These are phyloP conservation scores for Parmelia sp. DNA, from an alignment of 495 filamentous ascomycete genomes.

Conservation along the genomic window DNA sequence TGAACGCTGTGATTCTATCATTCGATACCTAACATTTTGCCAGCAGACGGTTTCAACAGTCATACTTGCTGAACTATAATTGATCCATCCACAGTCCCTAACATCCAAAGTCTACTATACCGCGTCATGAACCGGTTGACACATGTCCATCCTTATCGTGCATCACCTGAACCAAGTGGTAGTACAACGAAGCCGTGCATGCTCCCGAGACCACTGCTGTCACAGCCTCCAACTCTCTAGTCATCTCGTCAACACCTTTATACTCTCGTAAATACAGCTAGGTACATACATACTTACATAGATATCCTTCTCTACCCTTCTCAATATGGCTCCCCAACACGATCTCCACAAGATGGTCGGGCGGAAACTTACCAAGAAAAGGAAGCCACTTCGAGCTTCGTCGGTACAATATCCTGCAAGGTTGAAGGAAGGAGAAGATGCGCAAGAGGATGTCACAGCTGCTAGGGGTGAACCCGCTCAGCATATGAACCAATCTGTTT, in stretches of 20 bases:
- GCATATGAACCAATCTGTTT: conserved; percentile 91
- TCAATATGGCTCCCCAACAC: conserved; percentile 37
- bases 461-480: conserved; percentile 40
- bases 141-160: conserved; percentile 14
- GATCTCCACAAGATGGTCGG: conserved; percentile 32
- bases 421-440: conserved; percentile 66
- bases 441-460: conserved; percentile 66
- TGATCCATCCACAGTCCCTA: background rate
- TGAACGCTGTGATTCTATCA: background rate
- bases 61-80: background rate
- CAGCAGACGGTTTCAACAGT: background rate
- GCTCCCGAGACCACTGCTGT: background rate
- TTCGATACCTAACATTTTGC: background rate
- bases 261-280: background rate
- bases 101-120: background rate
- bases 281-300: background rate
- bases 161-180: conserved; percentile 18
- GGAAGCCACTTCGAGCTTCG: conserved; percentile 49
- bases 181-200: conserved; percentile 1
- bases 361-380: conserved; percentile 55
- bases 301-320: background rate
- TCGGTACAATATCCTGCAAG: conserved; percentile 73
- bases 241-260: background rate
- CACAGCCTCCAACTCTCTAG: background rate
- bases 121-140: conserved; percentile 14